Evolutionary conservation across 1,284 basidiomycete species (phyloP).

Genomic region (Ustilago cynodontis): DNA sequence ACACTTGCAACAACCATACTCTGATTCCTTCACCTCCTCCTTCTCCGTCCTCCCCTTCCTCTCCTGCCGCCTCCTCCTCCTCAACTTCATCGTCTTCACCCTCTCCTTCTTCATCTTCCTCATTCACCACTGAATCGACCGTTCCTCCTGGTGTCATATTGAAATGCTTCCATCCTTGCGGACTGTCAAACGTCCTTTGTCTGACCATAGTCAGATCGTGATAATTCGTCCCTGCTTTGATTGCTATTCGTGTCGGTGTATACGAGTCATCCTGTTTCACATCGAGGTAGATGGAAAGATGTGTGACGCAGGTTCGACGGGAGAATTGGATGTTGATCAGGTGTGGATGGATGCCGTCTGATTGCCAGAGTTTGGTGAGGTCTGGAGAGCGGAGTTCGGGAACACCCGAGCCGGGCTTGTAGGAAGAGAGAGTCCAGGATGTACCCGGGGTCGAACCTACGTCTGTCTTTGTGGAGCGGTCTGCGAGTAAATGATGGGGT

Average conservation of each 20-base stretch:
- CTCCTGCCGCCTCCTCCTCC: conserved; percentile 67
- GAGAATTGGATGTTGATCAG: conserved; percentile 94
- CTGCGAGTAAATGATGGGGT: conserved; percentile 15
- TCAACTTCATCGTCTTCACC: not conserved
- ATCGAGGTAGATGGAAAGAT: conserved; percentile 89
- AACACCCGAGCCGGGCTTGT: conserved; percentile 95
- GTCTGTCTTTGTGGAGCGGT: conserved; percentile 61
- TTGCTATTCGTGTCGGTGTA: conserved; percentile 88
- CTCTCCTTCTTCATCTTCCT: conserved; percentile 75
- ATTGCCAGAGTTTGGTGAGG: conserved; percentile 98
- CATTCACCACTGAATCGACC: conserved; percentile 68
- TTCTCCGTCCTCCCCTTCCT: conserved; percentile 76
- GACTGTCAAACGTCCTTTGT: conserved; percentile 70
- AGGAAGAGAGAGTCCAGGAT: conserved; percentile 96
- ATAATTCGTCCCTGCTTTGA: conserved; percentile 90
- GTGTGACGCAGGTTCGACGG: conserved; percentile 85
- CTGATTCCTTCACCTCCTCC: conserved; percentile 39
- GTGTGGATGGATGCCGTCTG: conserved; percentile 95
- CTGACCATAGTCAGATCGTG: conserved; percentile 87
- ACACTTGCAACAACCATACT: conserved; percentile 87
- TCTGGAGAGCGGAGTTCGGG: conserved; percentile 90
- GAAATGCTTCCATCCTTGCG: conserved; percentile 94
- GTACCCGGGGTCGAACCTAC: conserved; percentile 72
- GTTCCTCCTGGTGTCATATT: conserved; percentile 77
- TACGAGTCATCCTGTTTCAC: conserved; percentile 94